Conservation (phyloP, 768 basidiomycete genomes). For the Rhizopogon vinicolor region DNA sequence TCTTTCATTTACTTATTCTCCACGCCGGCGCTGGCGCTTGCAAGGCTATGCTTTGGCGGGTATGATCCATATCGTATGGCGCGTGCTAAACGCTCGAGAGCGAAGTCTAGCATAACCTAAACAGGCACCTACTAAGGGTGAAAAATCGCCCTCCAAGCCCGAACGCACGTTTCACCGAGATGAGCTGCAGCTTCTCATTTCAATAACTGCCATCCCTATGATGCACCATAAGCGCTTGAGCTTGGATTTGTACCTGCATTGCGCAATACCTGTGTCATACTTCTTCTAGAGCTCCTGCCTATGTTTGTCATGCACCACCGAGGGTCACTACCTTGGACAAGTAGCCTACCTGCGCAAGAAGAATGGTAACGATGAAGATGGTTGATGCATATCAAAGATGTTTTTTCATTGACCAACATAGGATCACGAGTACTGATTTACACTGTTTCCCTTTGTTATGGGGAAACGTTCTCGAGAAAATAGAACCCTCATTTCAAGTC, state of each 20-base stretch:
- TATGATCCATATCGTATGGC: background rate
- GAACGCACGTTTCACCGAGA: no score
- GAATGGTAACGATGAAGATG: background rate
- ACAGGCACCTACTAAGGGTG: no score
- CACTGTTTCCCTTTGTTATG: no score
- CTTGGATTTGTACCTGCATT: background rate
- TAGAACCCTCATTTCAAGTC: no score
- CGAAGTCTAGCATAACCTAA: no score
- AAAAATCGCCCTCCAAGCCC: no score
- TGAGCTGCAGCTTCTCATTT: no score
- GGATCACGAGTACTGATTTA: background rate
- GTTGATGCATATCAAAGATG: background rate
- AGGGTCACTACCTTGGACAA: background rate
- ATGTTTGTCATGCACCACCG: background rate
- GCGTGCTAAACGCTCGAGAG: no score
- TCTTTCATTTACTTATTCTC: background rate
- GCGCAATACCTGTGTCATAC: background rate
- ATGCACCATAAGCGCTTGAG: no score
- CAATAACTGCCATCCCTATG: no score
- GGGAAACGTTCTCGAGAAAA: no score
- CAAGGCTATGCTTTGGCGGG: background rate
- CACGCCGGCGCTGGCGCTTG: background rate
- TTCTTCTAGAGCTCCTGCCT: background rate
- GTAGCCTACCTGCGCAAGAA: background rate
- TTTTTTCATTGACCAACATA: background rate